Evolutionary conservation across 768 basidiomycete genomes (phyloP), one percentile per base, ranked within the genome.

Genomic region (Amanita muscaria): DNA sequence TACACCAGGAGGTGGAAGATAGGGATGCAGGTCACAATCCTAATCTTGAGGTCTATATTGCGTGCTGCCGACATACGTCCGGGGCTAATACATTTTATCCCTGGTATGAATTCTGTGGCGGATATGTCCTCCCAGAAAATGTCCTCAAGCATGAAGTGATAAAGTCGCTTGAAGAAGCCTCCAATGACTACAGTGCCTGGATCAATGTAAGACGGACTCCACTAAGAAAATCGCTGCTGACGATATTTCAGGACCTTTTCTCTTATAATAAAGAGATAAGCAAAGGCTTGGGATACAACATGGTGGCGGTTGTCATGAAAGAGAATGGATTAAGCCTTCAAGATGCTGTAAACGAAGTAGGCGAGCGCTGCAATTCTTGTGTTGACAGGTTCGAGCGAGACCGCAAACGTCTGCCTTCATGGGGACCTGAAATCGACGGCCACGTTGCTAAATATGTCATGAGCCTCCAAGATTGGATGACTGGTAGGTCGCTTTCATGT

Each of bases 191-290:
- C 38, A 77, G 83, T 48, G 75, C 81, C 21, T 83, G 80, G 81
- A 81, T 79, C 9, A 84, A 84, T 50, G 82, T 82, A 62, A 58
- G 76, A 63, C 41, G 40, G 48, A 23, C 49, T 52, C 38, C 36
- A 47, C 38, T 45, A 3, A 30, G 29, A 19, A 15, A 2, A 11
- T 29, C 2, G 3, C n/a, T 18, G 14, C 32, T 4, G 10, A 38
- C 5, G 27, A 27, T 23, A 16, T 3, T 14, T 18, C 51, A 83
- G 81, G 83, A 84, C 59, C 70, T 84, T 49, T 83, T 80, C 62
- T 83, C 82, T 14, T 85, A 75, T 65, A 80, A 83, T 59, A 73
- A 77, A 50, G 83, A 84, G 56, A 83, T 82, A 55, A 68, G 78
- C n/a, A 68, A 72, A 56, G 76, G 77, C 10, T 76, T 84, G 52